phyloP scores from a whole-genome alignment of 192 early-diverging fungal genomes.

The Entomortierella lignicola region DNA sequence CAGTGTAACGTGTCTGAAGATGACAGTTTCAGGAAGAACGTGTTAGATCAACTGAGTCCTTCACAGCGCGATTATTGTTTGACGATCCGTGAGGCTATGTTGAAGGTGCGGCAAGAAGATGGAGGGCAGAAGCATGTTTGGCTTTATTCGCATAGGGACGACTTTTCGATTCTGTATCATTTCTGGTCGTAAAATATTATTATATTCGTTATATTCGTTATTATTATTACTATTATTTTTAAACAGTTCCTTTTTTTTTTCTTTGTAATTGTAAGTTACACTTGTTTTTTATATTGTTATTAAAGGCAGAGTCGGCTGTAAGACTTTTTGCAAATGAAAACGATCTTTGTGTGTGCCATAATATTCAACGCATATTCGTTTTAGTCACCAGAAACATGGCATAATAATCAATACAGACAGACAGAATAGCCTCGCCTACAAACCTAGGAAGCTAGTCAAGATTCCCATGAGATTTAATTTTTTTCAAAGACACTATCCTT shows the following conservation, averaged over 20 bases:
- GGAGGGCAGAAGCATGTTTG: conserved; percentile 67
- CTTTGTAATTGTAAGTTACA: not conserved
- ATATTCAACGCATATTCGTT: too few species aligned
- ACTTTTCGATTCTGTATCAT: conserved; percentile 70
- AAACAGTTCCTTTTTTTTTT: too few species aligned
- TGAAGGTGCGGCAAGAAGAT: conserved; percentile 62
- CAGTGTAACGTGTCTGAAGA: conserved; percentile 73
- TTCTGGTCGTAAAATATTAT: conserved; percentile 55
- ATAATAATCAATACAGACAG: too few species aligned
- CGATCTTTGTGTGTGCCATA: too few species aligned
- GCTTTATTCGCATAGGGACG: conserved; percentile 78
- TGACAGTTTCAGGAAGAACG: conserved; percentile 68
- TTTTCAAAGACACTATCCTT: too few species aligned
- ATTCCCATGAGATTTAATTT: too few species aligned
- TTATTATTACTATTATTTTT: not conserved
- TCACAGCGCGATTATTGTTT: conserved; percentile 63
- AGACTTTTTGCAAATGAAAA: too few species aligned
- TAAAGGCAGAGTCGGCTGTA: too few species aligned
- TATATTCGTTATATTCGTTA: not conserved
- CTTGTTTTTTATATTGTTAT: too few species aligned
- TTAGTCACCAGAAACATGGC: too few species aligned
- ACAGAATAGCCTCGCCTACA: too few species aligned
- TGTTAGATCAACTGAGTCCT: conserved; percentile 50
- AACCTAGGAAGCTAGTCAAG: too few species aligned
- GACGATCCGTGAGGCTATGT: conserved; percentile 46